Base-by-base conservation (phyloP, 2,329 filamentous ascomycete genomes). In the Teratosphaeria pseudoeucalypti region DNA sequence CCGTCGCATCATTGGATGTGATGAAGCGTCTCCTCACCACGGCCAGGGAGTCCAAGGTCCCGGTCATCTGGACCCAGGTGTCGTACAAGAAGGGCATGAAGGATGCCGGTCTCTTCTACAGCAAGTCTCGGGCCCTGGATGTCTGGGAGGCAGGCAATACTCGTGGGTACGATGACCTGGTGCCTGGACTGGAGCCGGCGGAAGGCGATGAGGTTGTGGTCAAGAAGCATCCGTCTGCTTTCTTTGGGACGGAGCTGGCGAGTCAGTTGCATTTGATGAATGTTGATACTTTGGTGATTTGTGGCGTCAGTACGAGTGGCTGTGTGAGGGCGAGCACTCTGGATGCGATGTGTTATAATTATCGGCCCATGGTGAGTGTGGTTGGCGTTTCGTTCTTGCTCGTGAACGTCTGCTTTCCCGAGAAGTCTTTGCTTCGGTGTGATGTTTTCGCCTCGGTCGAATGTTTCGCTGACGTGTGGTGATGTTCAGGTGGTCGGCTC, bases 231-330 rank as follows among this genome's bases (percentile, higher is more conserved):
- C 58, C 65, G 7, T 58, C 55, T 27, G 66, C 66, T 1, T 67
- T 68, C 56, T 68, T 67, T 37, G 65, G 65, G 12, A 67, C 66
- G 52, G 61, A 64, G 19, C 39, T 68, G 52, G 60, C 56, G 5
- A 29, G 55, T 6, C 58, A 57, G 19, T 49, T 66, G 55, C 56
- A 63, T 58, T 34, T 62, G 14, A 32, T 61, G 55, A 56, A 60
- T 34, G 64, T 68, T 1, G 66, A 68, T 60, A 66, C 65, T 32
- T n/a, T 68, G 47, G 66, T 68, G 1, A 62, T 68, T 29, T 63
- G 60, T 52, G 66, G 66, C 2, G 65, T 66, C 1, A 65, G 64
- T 37, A 67, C 66, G 56, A 61, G 57, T 58, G 66, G 66, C 9
- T 66, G 66, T 62, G 62, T 68, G 5, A 56, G 66, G 23, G 66